phyloP scores from a whole-genome alignment of 2,329 filamentous ascomycete genomes.

The Aspergillus ruber region DNA sequence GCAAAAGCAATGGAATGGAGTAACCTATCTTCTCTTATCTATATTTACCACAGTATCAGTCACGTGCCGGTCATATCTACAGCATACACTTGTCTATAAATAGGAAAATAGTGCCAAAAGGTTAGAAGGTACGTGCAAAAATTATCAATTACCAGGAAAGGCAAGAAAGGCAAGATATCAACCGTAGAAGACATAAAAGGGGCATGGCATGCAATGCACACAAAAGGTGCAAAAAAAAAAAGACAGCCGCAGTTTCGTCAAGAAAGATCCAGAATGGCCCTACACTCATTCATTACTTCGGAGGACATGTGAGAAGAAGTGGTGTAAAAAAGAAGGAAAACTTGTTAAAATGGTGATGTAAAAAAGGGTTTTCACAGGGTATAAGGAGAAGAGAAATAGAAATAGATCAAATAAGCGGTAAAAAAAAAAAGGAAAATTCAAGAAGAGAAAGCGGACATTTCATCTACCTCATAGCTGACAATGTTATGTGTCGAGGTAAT shows the following conservation, averaged over 20 bases:
- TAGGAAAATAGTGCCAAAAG: background rate
- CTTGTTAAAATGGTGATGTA: constrained; percentile 8
- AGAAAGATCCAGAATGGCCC: constrained; percentile 2
- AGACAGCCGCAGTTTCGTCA: background rate
- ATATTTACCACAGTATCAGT: too few relatives aligned
- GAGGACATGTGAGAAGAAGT: background rate
- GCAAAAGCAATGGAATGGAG: background rate
- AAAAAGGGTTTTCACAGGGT: background rate
- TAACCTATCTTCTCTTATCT: too few relatives aligned
- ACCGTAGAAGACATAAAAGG: background rate
- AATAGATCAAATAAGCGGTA: constrained; percentile 9
- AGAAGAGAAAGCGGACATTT: background rate
- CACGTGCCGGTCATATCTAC: background rate
- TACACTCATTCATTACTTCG: constrained; percentile 5
- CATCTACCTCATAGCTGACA: background rate
- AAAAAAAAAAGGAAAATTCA: background rate
- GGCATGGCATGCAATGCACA: background rate
- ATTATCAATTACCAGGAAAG: background rate
- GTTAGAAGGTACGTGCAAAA: background rate
- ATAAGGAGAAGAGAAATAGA: constrained; percentile 2
- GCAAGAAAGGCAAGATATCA: background rate
- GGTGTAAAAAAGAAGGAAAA: background rate
- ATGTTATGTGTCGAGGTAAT: background rate
- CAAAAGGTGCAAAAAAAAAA: background rate
- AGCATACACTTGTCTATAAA: background rate